These are phyloP conservation scores for Trichoderma asperelloides DNA, from an alignment of 495 filamentous ascomycete species.

Conservation along the genomic window DNA sequence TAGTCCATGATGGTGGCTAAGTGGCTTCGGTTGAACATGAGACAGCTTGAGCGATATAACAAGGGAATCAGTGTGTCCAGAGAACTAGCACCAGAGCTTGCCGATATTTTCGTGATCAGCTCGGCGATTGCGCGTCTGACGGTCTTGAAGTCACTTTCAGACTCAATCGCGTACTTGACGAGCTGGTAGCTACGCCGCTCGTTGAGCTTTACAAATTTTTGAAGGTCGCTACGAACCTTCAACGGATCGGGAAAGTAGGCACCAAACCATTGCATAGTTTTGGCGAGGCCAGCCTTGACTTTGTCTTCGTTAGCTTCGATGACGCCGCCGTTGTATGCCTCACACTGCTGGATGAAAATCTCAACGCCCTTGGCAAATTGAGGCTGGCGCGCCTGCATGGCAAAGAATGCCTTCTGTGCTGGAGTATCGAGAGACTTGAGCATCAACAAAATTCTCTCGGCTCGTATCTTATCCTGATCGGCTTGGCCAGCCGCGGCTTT, in stretches of 20 bases:
- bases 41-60: conserved; percentile 69
- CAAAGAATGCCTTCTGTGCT: conserved; percentile 80
- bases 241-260: conserved; percentile 66
- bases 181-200: conserved; percentile 88
- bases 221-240: conserved; percentile 60
- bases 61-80: conserved; percentile 76
- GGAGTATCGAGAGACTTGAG: conserved; percentile 67
- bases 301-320: conserved; percentile 62
- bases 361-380: conserved; percentile 60
- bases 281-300: conserved; percentile 57
- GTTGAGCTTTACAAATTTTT: conserved; percentile 85
- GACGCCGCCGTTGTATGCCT: conserved; percentile 80
- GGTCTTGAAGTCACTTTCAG: conserved; percentile 86
- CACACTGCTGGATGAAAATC: conserved; percentile 67
- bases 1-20: conserved; percentile 82
- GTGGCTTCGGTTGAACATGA: conserved; percentile 91
- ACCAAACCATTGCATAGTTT: conserved; percentile 56
- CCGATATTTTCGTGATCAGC: conserved; percentile 69
- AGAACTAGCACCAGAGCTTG: conserved; percentile 40
- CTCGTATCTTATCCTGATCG: conserved; percentile 76
- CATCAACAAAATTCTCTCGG: conserved; percentile 75
- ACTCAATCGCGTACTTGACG: conserved; percentile 71
- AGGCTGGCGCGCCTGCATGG: conserved; percentile 67
- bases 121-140: conserved; percentile 85
- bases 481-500: conserved; percentile 36